phyloP scores from a whole-genome alignment of 768 basidiomycete species.

The Asterophora lycoperdoides region DNA sequence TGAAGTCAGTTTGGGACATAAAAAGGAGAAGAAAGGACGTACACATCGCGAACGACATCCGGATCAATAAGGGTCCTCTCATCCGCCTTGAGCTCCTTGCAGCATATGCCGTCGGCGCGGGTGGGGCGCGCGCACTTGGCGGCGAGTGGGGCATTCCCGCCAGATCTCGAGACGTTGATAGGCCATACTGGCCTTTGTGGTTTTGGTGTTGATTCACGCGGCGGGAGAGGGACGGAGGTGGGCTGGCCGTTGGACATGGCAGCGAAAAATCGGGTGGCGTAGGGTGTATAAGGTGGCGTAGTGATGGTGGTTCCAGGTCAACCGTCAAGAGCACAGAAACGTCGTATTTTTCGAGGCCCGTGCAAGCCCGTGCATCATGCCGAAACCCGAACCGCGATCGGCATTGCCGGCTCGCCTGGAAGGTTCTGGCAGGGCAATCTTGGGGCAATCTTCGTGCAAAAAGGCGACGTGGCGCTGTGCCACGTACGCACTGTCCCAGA shows the following conservation, averaged over 20 bases:
- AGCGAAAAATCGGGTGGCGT: constrained; percentile 5
- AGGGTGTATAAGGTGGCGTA: too few species aligned
- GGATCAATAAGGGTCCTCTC: constrained; percentile 82
- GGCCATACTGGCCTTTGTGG: constrained; percentile 56
- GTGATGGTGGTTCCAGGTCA: neutral
- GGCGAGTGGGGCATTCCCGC: constrained; percentile 40
- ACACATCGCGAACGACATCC: constrained; percentile 86
- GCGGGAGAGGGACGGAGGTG: constrained; percentile 31
- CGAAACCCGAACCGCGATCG: too few species aligned
- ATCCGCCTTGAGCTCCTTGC: constrained; percentile 83
- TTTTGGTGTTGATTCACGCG: constrained; percentile 18
- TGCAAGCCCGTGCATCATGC: too few species aligned
- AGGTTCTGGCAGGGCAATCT: too few species aligned
- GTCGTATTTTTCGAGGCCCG: too few species aligned
- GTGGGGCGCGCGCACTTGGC: constrained; percentile 56
- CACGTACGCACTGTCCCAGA: neutral
- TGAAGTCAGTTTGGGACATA: neutral
- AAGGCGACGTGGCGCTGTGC: neutral
- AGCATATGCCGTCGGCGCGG: constrained; percentile 68
- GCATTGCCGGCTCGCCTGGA: too few species aligned
- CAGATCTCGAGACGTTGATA: constrained; percentile 40
- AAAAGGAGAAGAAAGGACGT: constrained; percentile 24
- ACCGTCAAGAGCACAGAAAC: too few species aligned
- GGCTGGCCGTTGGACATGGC: constrained; percentile 20
- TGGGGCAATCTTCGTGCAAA: too few species aligned